Conservation (phyloP, 371 early-diverging fungal genomes). For the Apophysomyces trapeziformis region DNA sequence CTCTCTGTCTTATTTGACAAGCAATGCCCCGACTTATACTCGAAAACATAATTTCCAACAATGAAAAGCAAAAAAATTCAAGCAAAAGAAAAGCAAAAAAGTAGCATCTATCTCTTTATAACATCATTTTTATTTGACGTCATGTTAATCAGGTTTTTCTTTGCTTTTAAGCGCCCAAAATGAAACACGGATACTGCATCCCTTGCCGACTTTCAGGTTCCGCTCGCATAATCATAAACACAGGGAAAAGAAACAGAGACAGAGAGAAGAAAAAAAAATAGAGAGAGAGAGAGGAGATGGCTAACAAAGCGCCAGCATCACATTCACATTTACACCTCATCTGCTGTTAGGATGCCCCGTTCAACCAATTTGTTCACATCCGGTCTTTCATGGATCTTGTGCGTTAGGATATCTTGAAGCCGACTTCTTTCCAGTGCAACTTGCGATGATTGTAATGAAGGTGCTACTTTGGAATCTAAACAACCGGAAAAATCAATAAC, state of each 20-base stretch:
- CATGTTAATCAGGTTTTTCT: not conserved
- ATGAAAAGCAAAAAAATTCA: too few species aligned
- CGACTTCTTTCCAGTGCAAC: conserved; percentile 49
- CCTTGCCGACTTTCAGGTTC: too few species aligned
- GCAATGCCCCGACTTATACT: not conserved
- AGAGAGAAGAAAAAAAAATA: too few species aligned
- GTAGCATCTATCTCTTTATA: not conserved
- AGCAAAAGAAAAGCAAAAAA: conserved; percentile 15
- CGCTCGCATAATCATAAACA: too few species aligned
- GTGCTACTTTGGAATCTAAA: conserved; percentile 53
- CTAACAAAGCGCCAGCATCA: not conserved
- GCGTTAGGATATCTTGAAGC: conserved; percentile 59
- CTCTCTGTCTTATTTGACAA: not conserved
- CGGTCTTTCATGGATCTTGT: conserved; percentile 67
- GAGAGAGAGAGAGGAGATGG: too few species aligned
- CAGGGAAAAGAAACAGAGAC: too few species aligned
- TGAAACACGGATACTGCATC: not conserved
- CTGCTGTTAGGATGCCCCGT: conserved; percentile 58
- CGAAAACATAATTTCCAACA: not conserved
- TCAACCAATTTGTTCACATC: conserved; percentile 56
- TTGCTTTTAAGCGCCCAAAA: conserved; percentile 1
- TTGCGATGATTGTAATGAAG: conserved; percentile 53
- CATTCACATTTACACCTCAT: not conserved
- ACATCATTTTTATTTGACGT: not conserved
- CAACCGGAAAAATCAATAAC: too few species aligned